These are phyloP conservation scores for Deakozyma indianensis DNA, from an alignment of 805 yeast species.

Conservation along the genomic window DNA sequence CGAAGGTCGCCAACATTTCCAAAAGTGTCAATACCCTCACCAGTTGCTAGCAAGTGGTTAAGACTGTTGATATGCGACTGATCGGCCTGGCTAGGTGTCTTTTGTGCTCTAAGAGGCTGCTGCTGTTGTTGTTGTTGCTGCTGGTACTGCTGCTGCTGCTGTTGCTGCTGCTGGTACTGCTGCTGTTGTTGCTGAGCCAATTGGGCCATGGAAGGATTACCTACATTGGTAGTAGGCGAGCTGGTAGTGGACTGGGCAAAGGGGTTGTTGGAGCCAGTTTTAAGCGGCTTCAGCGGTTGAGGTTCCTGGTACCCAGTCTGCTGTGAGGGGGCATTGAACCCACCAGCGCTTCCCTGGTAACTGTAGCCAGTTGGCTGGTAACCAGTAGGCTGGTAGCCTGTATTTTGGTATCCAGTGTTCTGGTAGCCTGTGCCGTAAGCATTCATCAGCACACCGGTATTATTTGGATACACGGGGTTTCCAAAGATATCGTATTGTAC, in stretches of 20 bases:
- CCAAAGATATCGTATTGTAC: conserved; percentile 45
- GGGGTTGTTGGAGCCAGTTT: conserved; percentile 69
- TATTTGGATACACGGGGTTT: conserved; percentile 35
- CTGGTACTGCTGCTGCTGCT: conserved; percentile 14
- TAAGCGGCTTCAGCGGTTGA: conserved; percentile 35
- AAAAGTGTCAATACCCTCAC: conserved; percentile 87
- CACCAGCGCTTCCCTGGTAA: conserved; percentile 1
- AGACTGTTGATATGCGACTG: conserved; percentile 46
- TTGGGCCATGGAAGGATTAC: conserved; percentile 9
- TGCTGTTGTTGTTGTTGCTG: conserved; percentile 10
- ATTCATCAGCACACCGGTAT: conserved; percentile 32
- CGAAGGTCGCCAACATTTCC: conserved; percentile 76
- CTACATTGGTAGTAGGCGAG: conserved; percentile 3
- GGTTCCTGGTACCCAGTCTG: conserved; percentile 10
- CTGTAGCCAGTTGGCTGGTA: conserved; percentile 1
- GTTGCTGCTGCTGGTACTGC: conserved; percentile 17
- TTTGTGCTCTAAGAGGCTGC: conserved; percentile 25
- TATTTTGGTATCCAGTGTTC: conserved; percentile 16
- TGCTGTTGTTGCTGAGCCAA: conserved; percentile 17
- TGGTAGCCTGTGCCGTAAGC: conserved; percentile 27
- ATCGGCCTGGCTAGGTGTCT: conserved; percentile 39
- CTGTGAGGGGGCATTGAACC: conserved; percentile 8
- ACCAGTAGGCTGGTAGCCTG: conserved; percentile 6
- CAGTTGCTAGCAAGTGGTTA: conserved; percentile 65
- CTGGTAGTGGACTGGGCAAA: conserved; percentile 32